Evolutionary conservation across 1,284 basidiomycete species (phyloP), one percentile per base, ranked within the genome.

Genomic region (Sporisorium graminicola): DNA sequence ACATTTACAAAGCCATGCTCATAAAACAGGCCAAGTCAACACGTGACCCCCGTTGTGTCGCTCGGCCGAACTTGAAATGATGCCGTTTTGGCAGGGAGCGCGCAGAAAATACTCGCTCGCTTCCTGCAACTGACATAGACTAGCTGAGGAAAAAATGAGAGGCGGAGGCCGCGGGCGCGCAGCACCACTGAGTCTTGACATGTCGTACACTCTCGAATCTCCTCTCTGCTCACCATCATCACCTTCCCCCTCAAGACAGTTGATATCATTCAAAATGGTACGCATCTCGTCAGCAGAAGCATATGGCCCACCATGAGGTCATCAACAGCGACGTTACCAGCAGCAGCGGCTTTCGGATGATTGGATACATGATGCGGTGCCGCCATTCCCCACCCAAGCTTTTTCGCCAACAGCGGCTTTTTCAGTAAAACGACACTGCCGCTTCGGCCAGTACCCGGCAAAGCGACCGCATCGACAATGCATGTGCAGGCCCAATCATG

Each of bases 201-300:
- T 18, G 8, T 18, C n/a, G 43, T 14, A 26, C 20, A 40, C n/a
- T 18, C 12, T 6, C 13, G 27, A 12, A 29, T 18, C 24, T 40
- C 47, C 53, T 55, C 9, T 33, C 9, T 51, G 5, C 12, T 35
- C 60, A 13, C 55, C 73, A 71, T 63, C 73, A 71, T 60, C 69
- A 65, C 44, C 57, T 24, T 53, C 51, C 42, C 42, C 72, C 57
- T 73, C 65, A 78, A 72, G 73, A 73, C 62, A 47, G 58, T 62
- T 65, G 58, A 73, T 63, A 68, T 77, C 65, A 55, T 55, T 40
- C 70, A 79, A 65, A 79, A 79, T 79, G 77, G 77, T 79, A 74
- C 74, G 77, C 77, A 79, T 79, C 74, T 22, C 62, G 54, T 18
- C 26, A 16, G 9, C 14, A 58, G 26, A n/a, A 51, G 53, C 52